phyloP scores from a whole-genome alignment of 2,329 filamentous ascomycete genomes.

The Aspergillus sp. region DNA sequence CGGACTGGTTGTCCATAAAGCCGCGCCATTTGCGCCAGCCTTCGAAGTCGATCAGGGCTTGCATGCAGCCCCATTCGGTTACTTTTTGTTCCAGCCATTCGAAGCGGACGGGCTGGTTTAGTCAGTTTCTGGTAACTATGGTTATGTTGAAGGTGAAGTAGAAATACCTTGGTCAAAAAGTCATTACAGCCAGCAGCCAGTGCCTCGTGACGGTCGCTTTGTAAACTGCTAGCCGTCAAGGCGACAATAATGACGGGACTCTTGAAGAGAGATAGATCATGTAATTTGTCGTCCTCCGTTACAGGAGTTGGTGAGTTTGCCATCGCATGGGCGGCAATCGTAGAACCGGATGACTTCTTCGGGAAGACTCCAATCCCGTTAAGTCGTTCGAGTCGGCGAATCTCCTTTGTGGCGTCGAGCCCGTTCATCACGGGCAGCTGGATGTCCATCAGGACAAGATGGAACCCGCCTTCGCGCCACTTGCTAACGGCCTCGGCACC shows the following conservation, averaged over 20 bases:
- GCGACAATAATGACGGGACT: constrained; percentile 97
- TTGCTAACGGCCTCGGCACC: constrained; percentile 89
- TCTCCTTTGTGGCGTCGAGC: constrained; percentile 91
- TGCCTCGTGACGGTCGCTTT: constrained; percentile 93
- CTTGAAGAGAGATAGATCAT: constrained; percentile 68
- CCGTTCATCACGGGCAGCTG: constrained; percentile 96
- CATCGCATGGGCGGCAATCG: constrained; percentile 38
- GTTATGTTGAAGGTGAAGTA: background rate
- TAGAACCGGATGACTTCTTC: constrained; percentile 59
- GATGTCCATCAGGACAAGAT: constrained; percentile 97
- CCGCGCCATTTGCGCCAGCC: constrained; percentile 98
- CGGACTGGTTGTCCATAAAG: constrained; percentile 49
- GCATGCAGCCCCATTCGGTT: constrained; percentile 99
- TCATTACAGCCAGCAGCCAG: constrained; percentile 96
- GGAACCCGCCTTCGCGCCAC: constrained; percentile 90
- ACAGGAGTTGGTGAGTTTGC: constrained; percentile 22
- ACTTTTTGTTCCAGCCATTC: constrained; percentile 97
- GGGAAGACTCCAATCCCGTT: constrained; percentile 92
- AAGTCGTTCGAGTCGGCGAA: constrained; percentile 80
- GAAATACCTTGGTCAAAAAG: constrained; percentile 87
- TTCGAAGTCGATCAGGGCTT: constrained; percentile 96
- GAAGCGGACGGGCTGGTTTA: constrained; percentile 84
- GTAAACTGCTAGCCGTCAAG: constrained; percentile 87
- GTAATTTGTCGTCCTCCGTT: constrained; percentile 37
- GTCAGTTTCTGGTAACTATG: constrained; percentile 4